Conservation (phyloP, 495 filamentous ascomycete genomes). For the Tuber brumale region DNA sequence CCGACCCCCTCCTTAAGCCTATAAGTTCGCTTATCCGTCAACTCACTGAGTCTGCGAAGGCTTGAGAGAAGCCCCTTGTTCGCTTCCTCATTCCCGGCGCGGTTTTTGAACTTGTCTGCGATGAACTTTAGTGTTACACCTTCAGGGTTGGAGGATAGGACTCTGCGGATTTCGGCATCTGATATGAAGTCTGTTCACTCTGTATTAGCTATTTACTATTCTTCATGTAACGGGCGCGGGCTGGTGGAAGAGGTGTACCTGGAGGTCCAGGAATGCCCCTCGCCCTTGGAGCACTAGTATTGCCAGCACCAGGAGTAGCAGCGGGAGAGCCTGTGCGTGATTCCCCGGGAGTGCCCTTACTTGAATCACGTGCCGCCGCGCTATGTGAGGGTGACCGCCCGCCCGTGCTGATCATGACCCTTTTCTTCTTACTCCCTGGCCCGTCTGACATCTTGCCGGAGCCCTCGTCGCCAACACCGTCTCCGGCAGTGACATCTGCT, state of each 20-base stretch:
- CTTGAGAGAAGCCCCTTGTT: conserved; percentile 29
- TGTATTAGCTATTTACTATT: conserved; percentile 1
- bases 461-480: conserved; percentile 72
- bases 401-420: conserved; percentile 54
- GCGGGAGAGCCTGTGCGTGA: neutral
- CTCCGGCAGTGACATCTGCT: conserved; percentile 52
- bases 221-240: neutral
- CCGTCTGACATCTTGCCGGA: conserved; percentile 71
- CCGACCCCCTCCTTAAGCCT: conserved; percentile 28
- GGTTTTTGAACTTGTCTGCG: conserved; percentile 31
- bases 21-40: conserved; percentile 30
- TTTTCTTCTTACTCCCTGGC: conserved; percentile 55
- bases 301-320: conserved; percentile 40
- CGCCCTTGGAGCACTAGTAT: conserved; percentile 45
- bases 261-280: conserved; percentile 47
- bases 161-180: conserved; percentile 62
- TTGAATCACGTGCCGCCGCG: conserved; percentile 49
- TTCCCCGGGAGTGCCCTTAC: conserved; percentile 49
- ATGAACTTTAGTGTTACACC: conserved; percentile 56
- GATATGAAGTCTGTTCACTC: conserved; percentile 48
- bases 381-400: conserved; percentile 32
- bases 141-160: conserved; percentile 53
- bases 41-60: conserved; percentile 29
- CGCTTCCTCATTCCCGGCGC: conserved; percentile 32
- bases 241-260: conserved; percentile 26